Base-by-base conservation (phyloP, 2,329 filamentous ascomycete genomes). In the Fusarium nisikadoi region DNA sequence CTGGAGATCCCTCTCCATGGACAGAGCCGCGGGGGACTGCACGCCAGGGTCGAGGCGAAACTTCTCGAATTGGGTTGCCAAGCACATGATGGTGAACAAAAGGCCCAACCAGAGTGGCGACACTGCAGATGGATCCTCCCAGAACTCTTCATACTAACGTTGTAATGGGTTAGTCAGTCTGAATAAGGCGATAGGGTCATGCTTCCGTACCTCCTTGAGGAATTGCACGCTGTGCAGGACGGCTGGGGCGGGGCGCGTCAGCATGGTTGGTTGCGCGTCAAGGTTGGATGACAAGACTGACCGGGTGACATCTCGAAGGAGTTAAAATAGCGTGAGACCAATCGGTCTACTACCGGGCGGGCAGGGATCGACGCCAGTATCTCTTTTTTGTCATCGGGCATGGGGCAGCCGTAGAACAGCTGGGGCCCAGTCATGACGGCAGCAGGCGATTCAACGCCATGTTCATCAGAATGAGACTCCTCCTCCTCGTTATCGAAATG, bases 101-200 rank as follows among this genome's bases (percentile, higher is more conserved):
- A 86, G 77, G 2, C 83, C 85, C 16, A 87, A 57, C 85, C 85
- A 87, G 62, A 83, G 81, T 6, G 82, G 76, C 0, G 84, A 79
- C 4, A 78, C 79, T 0, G 70, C 71, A 5, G 73, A 62, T 7
- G 83, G 83, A 16, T 82, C 70, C 12, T 77, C 63, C 84, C 85
- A 87, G 60, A 86, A 87, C 1, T 73, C 74, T 7, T 83, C 79
- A 59, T 87, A 87, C 81, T 84, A 5, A 13, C 4, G 1, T 19
- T 1, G 25, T 3, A 7, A 38, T 1, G 4, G 20, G 20, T 49
- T 12, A 38, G 35, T 7, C 6, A 8, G 1, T 17, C 8, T 16
- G n/a, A 20, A 6, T 0, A 45, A 16, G 5, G 10, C 5, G 6
- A 41, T 39, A 17, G 10, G 11, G 10, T 12, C 36, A 12, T 16